Evolutionary conservation across 1,284 basidiomycete species (phyloP).

Genomic region (Marasmius fiardii): DNA sequence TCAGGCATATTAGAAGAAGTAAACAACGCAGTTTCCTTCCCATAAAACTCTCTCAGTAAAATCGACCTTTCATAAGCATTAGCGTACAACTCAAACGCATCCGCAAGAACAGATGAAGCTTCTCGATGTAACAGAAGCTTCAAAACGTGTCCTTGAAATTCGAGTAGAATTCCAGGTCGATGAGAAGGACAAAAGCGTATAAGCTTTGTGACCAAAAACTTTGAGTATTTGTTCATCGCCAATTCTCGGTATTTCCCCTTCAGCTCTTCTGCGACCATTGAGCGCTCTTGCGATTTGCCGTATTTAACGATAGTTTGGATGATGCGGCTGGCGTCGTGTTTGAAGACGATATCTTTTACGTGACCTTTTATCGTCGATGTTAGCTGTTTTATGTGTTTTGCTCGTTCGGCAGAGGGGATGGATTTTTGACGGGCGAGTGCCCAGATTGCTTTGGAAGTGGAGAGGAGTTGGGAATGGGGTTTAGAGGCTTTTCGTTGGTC

Average conservation of each 20-base stretch:
- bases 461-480: conserved; percentile 72
- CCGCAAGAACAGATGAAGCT: conserved; percentile 78
- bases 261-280: conserved; percentile 79
- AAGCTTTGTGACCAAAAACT: conserved; percentile 86
- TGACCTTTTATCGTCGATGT: conserved; percentile 75
- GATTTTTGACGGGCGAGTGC: conserved; percentile 76
- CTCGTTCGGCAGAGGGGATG: conserved; percentile 67
- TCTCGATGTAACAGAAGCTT: conserved; percentile 80
- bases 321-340: conserved; percentile 87
- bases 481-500: conserved; percentile 72
- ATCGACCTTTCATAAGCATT: conserved; percentile 80
- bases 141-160: conserved; percentile 73
- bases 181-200: conserved; percentile 75
- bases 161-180: conserved; percentile 67
- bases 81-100: conserved; percentile 82
- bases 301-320: conserved; percentile 85
- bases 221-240: conserved; percentile 82
- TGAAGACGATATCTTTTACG: conserved; percentile 81
- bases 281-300: conserved; percentile 74
- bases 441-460: conserved; percentile 79
- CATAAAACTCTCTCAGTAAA: conserved; percentile 83
- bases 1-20: conserved; percentile 43
- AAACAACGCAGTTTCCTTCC: conserved; percentile 80
- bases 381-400: conserved; percentile 67
- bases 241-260: conserved; percentile 76